These are phyloP conservation scores for Sarcomyxa edulis DNA, from an alignment of 768 basidiomycete genomes.

Conservation along the genomic window DNA sequence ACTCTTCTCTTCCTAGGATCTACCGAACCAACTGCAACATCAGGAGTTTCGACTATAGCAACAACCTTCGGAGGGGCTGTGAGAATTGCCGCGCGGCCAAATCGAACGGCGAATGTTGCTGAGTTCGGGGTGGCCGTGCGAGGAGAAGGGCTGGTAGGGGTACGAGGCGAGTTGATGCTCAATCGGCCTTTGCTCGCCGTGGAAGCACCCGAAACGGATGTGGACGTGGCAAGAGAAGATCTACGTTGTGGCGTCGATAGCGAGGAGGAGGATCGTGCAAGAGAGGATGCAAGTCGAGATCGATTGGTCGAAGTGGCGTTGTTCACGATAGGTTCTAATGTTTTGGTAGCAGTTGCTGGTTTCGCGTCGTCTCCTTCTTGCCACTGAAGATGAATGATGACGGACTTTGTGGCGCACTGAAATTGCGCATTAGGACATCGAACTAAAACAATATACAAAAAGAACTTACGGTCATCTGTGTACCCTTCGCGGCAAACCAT, in stretches of 20 bases:
- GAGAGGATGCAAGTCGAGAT: conserved; percentile 35
- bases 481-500: conserved; percentile 89
- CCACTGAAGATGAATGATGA: conserved; percentile 85
- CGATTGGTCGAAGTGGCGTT: conserved; percentile 16
- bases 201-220: conserved; percentile 12
- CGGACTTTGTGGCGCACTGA: conserved; percentile 84
- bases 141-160: conserved; percentile 44
- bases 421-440: neutral
- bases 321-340: conserved; percentile 8
- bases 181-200: conserved; percentile 31
- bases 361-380: conserved; percentile 50
- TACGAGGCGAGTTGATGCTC: conserved; percentile 29
- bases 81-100: conserved; percentile 69
- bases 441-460: too few species aligned
- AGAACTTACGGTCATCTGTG: conserved; percentile 76
- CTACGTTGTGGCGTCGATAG: conserved; percentile 37
- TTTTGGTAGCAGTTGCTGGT: conserved; percentile 1
- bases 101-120: conserved; percentile 41
- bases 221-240: conserved; percentile 27
- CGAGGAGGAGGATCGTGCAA: conserved; percentile 51
- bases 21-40: conserved; percentile 85
- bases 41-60: conserved; percentile 80
- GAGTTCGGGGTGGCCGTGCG: conserved; percentile 35
- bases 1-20: conserved; percentile 81
- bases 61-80: conserved; percentile 83